Evolutionary conservation across 306 rosid species (phyloP), one percentile per base, ranked within the genome.

Genomic region (Herpetospermum pedunculosum): DNA sequence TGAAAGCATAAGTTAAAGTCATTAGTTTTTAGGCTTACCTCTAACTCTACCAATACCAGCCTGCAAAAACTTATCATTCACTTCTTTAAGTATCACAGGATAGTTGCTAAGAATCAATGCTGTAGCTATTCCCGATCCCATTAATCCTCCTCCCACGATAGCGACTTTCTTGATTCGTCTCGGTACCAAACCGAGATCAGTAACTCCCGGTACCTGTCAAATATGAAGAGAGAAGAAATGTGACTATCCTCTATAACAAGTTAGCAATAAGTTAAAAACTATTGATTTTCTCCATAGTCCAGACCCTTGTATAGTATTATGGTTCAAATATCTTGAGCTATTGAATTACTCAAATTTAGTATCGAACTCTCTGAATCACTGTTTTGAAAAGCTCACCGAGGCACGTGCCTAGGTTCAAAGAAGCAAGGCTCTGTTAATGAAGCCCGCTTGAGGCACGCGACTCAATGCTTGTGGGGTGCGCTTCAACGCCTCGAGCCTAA

Each of bases 51-150:
- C 83, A 49, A 91, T 18, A 75, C 99, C 99, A 43, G 92, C 96
- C 83, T 89, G 91, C 91, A 95, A 83, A 80, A 89, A 89, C 79
- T 91, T 88, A 13, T 88, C 83, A 60, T 91, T 91, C 69, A 95
- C 95, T 87, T 95, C 99, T 79, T 95, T 91, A 81, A 95, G 81
- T 80, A 91, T 75, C 72, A 95, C 97, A 29, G 86, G 88, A 70
- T 87, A 91, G 82, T 79, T 79, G 71, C 96, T 84, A 74, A 87
- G 89, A 77, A 95, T 67, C 83, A 95, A 84, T 35, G 92, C 89
- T 21, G 99, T 95, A 26, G 97, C 92, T 78, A 95, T 95, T 78
- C 97, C 99, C 74, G 99, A 95, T 77, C 99, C 99, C 99, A 91
- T 95, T 64, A 95, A 76, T 63, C 99, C 99, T 65, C 99, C 99